These are phyloP conservation scores for Suillus tomentosus DNA, from an alignment of 768 basidiomycete genomes.

Conservation along the genomic window DNA sequence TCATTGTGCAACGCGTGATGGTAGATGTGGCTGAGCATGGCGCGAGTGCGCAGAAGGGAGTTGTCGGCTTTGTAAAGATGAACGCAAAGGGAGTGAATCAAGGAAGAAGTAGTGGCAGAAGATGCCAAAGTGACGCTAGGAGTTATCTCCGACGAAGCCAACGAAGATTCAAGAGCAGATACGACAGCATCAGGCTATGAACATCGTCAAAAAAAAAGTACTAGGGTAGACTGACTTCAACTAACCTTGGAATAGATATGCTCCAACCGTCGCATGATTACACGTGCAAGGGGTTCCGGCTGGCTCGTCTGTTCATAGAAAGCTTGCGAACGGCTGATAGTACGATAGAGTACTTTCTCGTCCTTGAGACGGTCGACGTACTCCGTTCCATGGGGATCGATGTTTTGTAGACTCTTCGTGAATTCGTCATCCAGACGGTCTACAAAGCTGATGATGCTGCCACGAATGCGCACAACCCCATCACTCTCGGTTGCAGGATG, in stretches of 20 bases:
- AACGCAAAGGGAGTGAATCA: slow-evolving; percentile 88
- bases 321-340: slow-evolving; percentile 89
- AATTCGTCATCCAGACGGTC: slow-evolving; percentile 98
- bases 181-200: slow-evolving; percentile 89
- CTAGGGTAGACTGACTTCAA: not conserved
- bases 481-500: slow-evolving; percentile 68
- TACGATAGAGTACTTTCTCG: slow-evolving; percentile 91
- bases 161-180: slow-evolving; percentile 80
- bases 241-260: slow-evolving; percentile 97
- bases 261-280: slow-evolving; percentile 93
- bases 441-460: slow-evolving; percentile 94
- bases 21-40: slow-evolving; percentile 97
- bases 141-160: slow-evolving; percentile 56
- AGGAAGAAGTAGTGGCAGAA: slow-evolving; percentile 61
- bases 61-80: slow-evolving; percentile 92
- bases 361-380: slow-evolving; percentile 97
- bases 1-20: slow-evolving; percentile 96
- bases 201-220: slow-evolving; percentile 3
- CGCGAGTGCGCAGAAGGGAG: slow-evolving; percentile 90
- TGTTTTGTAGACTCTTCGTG: slow-evolving; percentile 94
- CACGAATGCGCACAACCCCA: slow-evolving; percentile 84
- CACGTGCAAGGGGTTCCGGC: slow-evolving; percentile 79
- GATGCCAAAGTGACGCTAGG: slow-evolving; percentile 62
- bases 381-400: slow-evolving; percentile 98
- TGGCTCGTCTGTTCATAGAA: slow-evolving; percentile 85